Base-by-base conservation (phyloP, 305 asterid genomes). In the Fraxinus baroniana region DNA sequence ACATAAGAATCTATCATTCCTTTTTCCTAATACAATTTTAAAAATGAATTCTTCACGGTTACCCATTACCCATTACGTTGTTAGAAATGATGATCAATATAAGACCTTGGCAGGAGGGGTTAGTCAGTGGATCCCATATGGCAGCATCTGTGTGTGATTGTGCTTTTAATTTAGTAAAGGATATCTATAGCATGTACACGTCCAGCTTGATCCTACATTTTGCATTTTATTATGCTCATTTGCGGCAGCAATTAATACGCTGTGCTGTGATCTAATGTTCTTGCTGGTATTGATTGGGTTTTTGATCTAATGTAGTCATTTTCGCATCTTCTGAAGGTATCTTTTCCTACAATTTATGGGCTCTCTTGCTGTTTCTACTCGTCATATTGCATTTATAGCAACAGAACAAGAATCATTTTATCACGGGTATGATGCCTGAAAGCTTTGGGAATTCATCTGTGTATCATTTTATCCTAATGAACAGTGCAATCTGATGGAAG, bases 261-360 rank as follows among this genome's bases (percentile, higher is more conserved):
- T 9, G 33, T 62, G 30, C 1, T 57, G 68, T 57, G 68, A 57
- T 57, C 3, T 57, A n/a, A 18, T 57, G 68, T 57, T 57, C 68
- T 57, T 7, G 1, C 7, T 44, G 68, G 24, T 57, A 57, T 7
- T 18, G 68, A 57, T 57, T 57, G 28, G 0, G 68, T 57, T 18
- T 57, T 57, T 57, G 12, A 18, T 57, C 68, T 74, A n/a, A 46
- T 82, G 71, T 7, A 7, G 15, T 86, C 72, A 26, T 66, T 28
- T 87, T 83, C 85, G 89, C 98, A 93, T 97, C 97, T 80, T 91
- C 93, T 77, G 87, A 89, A 79, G 88, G 88, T 18, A 84, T 73
- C 60, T 24, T 82, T 57, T 88, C 88, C 76, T 88, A 91, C 81
- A 84, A 79, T n/a, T 66, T 74, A 60, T 87, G 90, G 94, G 84